Base-by-base conservation (phyloP, 177 flowering plant genomes). In the Vitis hybrid region DNA sequence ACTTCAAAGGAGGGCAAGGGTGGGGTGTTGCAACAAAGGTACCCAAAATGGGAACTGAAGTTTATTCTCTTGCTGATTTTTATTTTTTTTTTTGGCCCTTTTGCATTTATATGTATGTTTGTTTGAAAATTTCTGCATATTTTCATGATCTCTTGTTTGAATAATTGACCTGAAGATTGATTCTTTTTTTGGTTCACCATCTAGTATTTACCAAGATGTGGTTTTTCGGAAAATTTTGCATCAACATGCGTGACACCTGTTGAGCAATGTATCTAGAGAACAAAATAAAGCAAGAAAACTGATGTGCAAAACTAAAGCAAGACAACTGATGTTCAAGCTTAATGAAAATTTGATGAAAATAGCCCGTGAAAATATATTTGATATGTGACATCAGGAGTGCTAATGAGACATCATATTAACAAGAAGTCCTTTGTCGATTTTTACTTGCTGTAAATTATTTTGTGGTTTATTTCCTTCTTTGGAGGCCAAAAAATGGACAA, bases 21-120 rank as follows among this genome's bases (percentile, higher is more conserved):
- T 62, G 18, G 63, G 61, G 74, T 62, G 13, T 68, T 65, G 24
- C 73, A 65, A 64, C 76, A 68, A 72, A 76, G 81, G 84, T 78
- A 78, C 50, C 7, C 11, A 35, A 52, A 56, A 27, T 46, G 64
- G 12, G 46, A 40, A 59, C 63, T 15, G 35, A 32, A 14, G 30
- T 46, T 32, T 4, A 35, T 10, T 56, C 46, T 8, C 21, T 21
- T 49, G 14, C 14, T 11, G 30, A 27, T 0, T 27, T 24, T 8
- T 62, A 1, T 14, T 18, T 21, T 7, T 21, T 7, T 2, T 15
- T 24, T 11, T 7, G 40, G 4, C 15, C n/a, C 3, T 30, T 24
- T n/a, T 32, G 16, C 3, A 6, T 62, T 2, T 6, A 6, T 11
- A 11, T 62, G n/a, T 1, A 62, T 24, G 35, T 24, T 6, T 15